Conservation (phyloP, 148 eudicot species). For the Camellia sinensis region DNA sequence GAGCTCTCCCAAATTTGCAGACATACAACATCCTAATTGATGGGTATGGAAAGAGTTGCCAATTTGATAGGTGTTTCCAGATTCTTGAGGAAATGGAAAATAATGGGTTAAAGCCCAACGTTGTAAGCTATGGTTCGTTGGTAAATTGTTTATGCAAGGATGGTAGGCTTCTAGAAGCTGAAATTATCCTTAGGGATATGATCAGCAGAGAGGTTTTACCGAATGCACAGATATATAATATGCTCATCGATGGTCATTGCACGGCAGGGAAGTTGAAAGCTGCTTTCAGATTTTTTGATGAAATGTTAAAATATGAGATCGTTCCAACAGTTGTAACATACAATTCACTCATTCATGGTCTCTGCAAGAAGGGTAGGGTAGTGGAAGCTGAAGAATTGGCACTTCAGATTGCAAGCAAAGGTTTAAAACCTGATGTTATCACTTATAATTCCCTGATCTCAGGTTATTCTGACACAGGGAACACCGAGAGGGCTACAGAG, state of each 20-base stretch:
- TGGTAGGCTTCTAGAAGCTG: constrained; percentile 74
- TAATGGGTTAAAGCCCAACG: constrained; percentile 53
- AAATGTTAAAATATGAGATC: constrained; percentile 50
- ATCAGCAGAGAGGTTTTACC: constrained; percentile 52
- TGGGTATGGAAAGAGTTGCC: constrained; percentile 56
- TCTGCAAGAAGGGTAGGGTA: constrained; percentile 61
- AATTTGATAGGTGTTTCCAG: constrained; percentile 66
- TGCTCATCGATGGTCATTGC: constrained; percentile 71
- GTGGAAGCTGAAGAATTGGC: constrained; percentile 67
- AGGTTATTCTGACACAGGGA: constrained; percentile 47
- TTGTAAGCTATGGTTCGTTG: constrained; percentile 72
- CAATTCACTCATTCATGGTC: constrained; percentile 67
- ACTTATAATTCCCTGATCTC: constrained; percentile 67
- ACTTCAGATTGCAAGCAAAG: constrained; percentile 38
- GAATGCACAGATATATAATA: constrained; percentile 62
- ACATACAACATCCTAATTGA: constrained; percentile 70
- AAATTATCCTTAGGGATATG: constrained; percentile 66
- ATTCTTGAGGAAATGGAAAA: constrained; percentile 66
- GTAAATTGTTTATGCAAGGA: constrained; percentile 67
- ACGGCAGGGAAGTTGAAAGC: constrained; percentile 45
- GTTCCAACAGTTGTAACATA: constrained; percentile 71
- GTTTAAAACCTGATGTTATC: constrained; percentile 63
- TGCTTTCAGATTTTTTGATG: constrained; percentile 53
- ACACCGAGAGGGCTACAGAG: constrained; percentile 45
- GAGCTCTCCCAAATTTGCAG: constrained; percentile 46